Evolutionary conservation across 2,329 filamentous ascomycete species (phyloP).

Genomic region (Rhexocercosporidium sp.): DNA sequence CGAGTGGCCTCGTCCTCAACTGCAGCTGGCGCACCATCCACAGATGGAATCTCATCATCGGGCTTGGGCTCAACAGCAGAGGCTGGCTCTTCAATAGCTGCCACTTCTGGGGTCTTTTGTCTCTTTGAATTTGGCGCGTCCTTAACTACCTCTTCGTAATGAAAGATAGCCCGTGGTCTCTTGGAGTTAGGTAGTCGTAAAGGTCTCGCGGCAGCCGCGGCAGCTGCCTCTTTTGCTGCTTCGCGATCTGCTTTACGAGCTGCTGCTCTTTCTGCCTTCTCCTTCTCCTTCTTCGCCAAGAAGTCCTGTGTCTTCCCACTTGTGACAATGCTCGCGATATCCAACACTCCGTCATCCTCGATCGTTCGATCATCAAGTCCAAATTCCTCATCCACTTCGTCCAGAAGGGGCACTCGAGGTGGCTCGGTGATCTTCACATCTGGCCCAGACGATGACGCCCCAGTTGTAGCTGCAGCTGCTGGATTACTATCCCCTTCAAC

Average conservation of each 20-base stretch:
- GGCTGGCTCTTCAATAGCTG: constrained; percentile 22
- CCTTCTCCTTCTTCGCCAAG: constrained; percentile 80
- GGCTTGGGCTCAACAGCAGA: constrained; percentile 22
- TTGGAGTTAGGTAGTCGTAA: constrained; percentile 74
- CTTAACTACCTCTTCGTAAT: constrained; percentile 68
- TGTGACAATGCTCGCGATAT: constrained; percentile 84
- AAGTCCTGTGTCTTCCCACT: constrained; percentile 83
- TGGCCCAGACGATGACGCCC: constrained; percentile 42
- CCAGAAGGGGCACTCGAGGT: constrained; percentile 31
- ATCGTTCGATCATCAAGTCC: constrained; percentile 48
- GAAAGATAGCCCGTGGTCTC: constrained; percentile 70
- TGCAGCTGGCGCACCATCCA: constrained; percentile 22
- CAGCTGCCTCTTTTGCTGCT: constrained; percentile 57
- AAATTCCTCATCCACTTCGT: constrained; percentile 45
- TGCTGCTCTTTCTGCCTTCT: constrained; percentile 71
- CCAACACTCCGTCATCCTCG: constrained; percentile 75
- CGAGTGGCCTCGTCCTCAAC: constrained; percentile 32
- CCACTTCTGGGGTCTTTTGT: constrained; percentile 44
- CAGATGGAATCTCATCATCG: constrained; percentile 20
- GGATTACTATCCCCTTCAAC: constrained; percentile 38
- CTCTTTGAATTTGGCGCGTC: constrained; percentile 49
- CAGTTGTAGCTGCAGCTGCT: constrained; percentile 41
- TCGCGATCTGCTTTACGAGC: constrained; percentile 66
- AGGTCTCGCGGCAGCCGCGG: constrained; percentile 57
- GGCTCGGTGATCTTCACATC: constrained; percentile 42